Percentiles rank a stretch among this genome's conserved stretches.
phyloP scores from a whole-genome alignment of 1,284 basidiomycete species.

The Naganishia sp. region DNA sequence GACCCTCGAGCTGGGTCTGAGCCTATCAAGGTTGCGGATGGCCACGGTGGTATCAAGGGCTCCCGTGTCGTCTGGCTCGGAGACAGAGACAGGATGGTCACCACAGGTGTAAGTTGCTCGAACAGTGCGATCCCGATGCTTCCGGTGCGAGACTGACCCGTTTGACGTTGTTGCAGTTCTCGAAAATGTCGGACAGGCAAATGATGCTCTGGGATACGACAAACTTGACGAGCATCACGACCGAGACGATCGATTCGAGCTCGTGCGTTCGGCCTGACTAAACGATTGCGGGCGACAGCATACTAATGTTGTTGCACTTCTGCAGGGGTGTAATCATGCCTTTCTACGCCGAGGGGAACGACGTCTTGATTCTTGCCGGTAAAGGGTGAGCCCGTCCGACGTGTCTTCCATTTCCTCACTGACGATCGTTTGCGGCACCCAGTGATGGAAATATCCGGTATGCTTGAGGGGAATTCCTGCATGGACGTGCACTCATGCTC shows the following conservation, averaged over 20 bases:
- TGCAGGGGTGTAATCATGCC: constrained; percentile 87
- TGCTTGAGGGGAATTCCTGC: not conserved
- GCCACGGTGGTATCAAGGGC: constrained; percentile 92
- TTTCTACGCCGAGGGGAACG: constrained; percentile 90
- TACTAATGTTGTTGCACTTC: not conserved
- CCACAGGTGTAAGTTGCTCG: constrained; percentile 65
- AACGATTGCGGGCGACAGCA: not conserved
- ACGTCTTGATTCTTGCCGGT: constrained; percentile 83
- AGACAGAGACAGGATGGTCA: constrained; percentile 79
- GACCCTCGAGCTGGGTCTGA: constrained; percentile 79
- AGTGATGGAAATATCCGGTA: constrained; percentile 85
- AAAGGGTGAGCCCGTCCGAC: constrained; percentile 56
- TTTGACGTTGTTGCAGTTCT: constrained; percentile 60
- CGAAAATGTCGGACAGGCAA: constrained; percentile 91
- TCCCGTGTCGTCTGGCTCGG: constrained; percentile 90
- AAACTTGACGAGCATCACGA: constrained; percentile 71
- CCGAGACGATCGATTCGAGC: constrained; percentile 76
- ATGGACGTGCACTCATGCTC: constrained; percentile 3
- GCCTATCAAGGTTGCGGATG: constrained; percentile 77
- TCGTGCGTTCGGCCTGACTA: constrained; percentile 52
- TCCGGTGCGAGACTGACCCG: not conserved
- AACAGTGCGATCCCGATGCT: no score
- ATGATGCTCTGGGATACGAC: constrained; percentile 82
- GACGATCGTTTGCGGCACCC: constrained; percentile 34
- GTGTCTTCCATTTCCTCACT: constrained; percentile 31